Conservation (phyloP, 176 grass and related monocot species). For the Ensete ventricosum region DNA sequence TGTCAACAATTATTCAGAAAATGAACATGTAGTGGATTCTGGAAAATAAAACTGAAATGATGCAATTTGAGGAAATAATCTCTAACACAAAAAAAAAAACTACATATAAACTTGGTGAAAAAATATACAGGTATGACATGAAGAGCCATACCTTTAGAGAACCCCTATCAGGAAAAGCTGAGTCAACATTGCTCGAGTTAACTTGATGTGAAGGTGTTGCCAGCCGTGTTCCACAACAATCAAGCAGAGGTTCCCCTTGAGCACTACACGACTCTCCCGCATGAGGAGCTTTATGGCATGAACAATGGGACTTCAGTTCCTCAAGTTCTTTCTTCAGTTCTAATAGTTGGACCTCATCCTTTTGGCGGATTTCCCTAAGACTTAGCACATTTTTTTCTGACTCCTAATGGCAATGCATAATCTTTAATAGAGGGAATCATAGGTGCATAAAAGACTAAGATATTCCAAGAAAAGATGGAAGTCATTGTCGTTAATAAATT, state of each 20-base stretch:
- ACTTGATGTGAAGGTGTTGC: slow-evolving; percentile 19
- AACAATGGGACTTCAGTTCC: slow-evolving; percentile 23
- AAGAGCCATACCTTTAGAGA: neutral
- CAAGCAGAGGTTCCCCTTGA: slow-evolving; percentile 11
- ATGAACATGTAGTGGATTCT: neutral
- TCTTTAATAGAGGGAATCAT: neutral
- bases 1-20: neutral
- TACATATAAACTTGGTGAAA: neutral
- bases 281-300: slow-evolving; percentile 21
- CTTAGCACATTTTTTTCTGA: slow-evolving; percentile 35
- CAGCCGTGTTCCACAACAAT: slow-evolving; percentile 6
- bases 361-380: slow-evolving; percentile 29
- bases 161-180: slow-evolving; percentile 4
- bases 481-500: too few species aligned
- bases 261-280: slow-evolving; percentile 12
- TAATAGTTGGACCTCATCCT: slow-evolving; percentile 23
- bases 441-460: slow-evolving; percentile 7
- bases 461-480: neutral
- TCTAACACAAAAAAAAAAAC: neutral
- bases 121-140: neutral
- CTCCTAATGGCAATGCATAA: slow-evolving; percentile 27
- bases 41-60: neutral
- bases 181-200: slow-evolving; percentile 14
- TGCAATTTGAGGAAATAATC: neutral
- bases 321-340: slow-evolving; percentile 38